These are phyloP conservation scores for Pseudocercospora cruenta DNA, from an alignment of 2,329 filamentous ascomycete species.

Conservation along the genomic window DNA sequence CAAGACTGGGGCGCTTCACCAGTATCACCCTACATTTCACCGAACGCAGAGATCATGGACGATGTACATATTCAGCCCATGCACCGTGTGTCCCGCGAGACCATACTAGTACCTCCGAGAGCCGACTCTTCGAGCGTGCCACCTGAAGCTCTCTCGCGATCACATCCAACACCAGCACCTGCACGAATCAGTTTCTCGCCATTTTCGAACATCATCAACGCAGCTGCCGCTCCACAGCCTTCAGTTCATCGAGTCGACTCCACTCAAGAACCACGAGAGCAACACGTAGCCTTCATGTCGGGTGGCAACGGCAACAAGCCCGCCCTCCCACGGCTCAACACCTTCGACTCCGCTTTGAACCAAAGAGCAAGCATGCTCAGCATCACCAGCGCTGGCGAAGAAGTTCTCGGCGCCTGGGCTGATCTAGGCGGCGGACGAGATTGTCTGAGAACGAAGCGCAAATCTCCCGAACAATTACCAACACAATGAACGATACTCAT, in stretches of 20 bases:
- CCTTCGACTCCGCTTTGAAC: slow-evolving; percentile 18
- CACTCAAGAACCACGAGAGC: slow-evolving; percentile 3
- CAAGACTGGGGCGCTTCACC: slow-evolving; percentile 16
- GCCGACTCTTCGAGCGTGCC: background rate
- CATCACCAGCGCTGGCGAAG: slow-evolving; percentile 48
- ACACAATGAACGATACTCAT: background rate
- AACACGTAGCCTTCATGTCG: background rate
- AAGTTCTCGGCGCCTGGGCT: slow-evolving; percentile 53
- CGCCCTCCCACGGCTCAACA: slow-evolving; percentile 18
- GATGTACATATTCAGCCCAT: background rate
- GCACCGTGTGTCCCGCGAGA: background rate
- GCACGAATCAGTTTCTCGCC: slow-evolving; percentile 11
- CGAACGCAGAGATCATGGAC: slow-evolving; percentile 5
- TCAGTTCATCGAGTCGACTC: slow-evolving; percentile 15
- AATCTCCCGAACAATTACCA: background rate
- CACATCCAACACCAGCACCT: background rate
- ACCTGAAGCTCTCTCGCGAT: background rate
- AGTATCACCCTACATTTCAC: slow-evolving; percentile 17
- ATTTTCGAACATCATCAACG: slow-evolving; percentile 18
- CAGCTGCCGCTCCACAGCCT: slow-evolving; percentile 7
- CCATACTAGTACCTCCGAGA: background rate
- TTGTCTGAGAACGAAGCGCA: slow-evolving; percentile 17
- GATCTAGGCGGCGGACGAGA: slow-evolving; percentile 45
- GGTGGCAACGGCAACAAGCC: slow-evolving; percentile 9
- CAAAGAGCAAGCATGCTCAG: slow-evolving; percentile 29